Evolutionary conservation across 306 rosid species (phyloP), one percentile per base, ranked within the genome.

Genomic region (Potentilla sterilis): DNA sequence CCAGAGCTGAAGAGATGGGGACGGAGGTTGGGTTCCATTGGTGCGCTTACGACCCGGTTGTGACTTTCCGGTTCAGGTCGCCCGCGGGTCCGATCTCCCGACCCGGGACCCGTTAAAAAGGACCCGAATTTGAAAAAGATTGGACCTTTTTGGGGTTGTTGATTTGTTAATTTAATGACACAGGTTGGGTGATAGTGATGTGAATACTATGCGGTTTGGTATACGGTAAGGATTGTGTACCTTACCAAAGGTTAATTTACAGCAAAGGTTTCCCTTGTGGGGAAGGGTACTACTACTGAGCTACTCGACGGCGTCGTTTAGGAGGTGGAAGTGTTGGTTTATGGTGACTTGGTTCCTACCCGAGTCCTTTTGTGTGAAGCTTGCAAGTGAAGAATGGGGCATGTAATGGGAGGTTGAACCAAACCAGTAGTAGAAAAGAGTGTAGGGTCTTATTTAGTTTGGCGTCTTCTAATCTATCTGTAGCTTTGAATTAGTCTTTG

Each of bases 71-170:
- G 9, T 90, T 92, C 86, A 85, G 87, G 74, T 85, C 97, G 0
- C 75, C 82, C 21, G 91, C 89, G 1, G 97, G 96, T 59, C 96
- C 96, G n/a, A 82, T 92, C 37, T 82, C 92, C 85, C 92, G 93
- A 71, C 94, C 96, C 83, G 61, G 94, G 83, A 69, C 94, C 93
- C 81, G 48, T 38, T 0, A 82, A 54, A 22, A 62, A 28, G 74
- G 75, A 18, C 70, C 89, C 72, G 89, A 80, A 3, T 86, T 78
- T 85, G 74, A 41, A 40, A 46, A 46, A 28, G 42, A 16, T 32
- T 1, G 61, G 72, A 58, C 21, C 63, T 64, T 46, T 59, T 48
- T 19, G 71, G 71, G 83, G 52, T 0, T 67, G 61, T 28, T 67
- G 18, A 42, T 74, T 76, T 75, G 40, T 37, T 37, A 37, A 37